Evolutionary conservation across 1,139 yeast genomes (phyloP).

Genomic region (Suhomyces wounanorum): DNA sequence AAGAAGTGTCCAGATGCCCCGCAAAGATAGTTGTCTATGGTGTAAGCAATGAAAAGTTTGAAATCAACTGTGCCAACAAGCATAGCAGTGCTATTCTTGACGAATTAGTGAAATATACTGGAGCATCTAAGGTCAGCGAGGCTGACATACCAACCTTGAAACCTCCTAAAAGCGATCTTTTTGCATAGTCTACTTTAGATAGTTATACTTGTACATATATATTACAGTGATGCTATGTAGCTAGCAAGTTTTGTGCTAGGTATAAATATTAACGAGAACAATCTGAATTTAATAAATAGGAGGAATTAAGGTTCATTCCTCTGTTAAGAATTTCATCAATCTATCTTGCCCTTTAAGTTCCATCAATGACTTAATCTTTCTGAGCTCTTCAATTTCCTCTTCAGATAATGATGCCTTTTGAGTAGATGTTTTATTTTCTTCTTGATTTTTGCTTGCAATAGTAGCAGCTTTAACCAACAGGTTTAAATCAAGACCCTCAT

Average conservation of each 20-base stretch:
- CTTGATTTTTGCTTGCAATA: slow-evolving; percentile 13
- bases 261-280: neutral
- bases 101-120: slow-evolving; percentile 34
- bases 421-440: neutral
- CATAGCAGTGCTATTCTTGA: slow-evolving; percentile 29
- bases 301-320: neutral
- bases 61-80: slow-evolving; percentile 37
- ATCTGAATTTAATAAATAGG: neutral
- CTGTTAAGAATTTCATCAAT: slow-evolving; percentile 54
- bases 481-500: slow-evolving; percentile 23
- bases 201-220: slow-evolving; percentile 14
- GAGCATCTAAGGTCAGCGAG: slow-evolving; percentile 31
- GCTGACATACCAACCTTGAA: slow-evolving; percentile 28
- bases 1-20: slow-evolving; percentile 50
- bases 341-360: slow-evolving; percentile 69
- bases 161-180: slow-evolving; percentile 12
- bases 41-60: slow-evolving; percentile 22
- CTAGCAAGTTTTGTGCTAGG: neutral
- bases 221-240: slow-evolving; percentile 9
- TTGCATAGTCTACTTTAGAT: neutral
- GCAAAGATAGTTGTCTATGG: slow-evolving; percentile 39
- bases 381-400: slow-evolving; percentile 54
- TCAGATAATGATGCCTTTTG: neutral
- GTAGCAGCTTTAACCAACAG: slow-evolving; percentile 29
- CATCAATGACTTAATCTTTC: slow-evolving; percentile 61